Conservation (phyloP, 331 rosid genomes). For the Quercus tomentella region DNA sequence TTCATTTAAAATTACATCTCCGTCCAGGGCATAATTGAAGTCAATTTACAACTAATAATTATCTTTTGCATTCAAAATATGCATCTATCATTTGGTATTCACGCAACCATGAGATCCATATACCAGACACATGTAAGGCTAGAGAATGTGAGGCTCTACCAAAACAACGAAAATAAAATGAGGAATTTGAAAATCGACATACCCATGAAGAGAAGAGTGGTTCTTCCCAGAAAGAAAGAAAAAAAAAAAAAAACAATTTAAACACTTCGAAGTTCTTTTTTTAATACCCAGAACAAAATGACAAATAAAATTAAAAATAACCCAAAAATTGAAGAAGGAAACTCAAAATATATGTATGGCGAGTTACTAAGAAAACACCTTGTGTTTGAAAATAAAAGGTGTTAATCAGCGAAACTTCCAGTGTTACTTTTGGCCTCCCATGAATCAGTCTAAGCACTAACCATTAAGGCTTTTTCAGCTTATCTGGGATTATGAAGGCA, state of each 20-base stretch:
- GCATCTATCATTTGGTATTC: too few relatives aligned
- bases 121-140: too few relatives aligned
- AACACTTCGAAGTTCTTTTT: background rate
- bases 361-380: slow-evolving; percentile 73
- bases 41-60: too few relatives aligned
- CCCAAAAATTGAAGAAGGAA: background rate
- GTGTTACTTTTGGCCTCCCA: slow-evolving; percentile 50
- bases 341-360: slow-evolving; percentile 24
- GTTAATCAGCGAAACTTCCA: slow-evolving; percentile 82
- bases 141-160: too few relatives aligned
- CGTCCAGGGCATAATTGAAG: too few relatives aligned
- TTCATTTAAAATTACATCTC: too few relatives aligned
- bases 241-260: background rate
- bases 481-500: slow-evolving; percentile 91
- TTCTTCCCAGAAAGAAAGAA: background rate
- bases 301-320: background rate
- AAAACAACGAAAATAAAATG: too few relatives aligned
- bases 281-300: background rate
- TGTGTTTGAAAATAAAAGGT: slow-evolving; percentile 17
- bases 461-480: slow-evolving; percentile 25
- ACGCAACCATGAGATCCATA: too few relatives aligned
- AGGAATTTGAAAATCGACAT: too few relatives aligned
- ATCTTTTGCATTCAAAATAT: too few relatives aligned
- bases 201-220: too few relatives aligned
- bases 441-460: slow-evolving; percentile 71